phyloP scores from a whole-genome alignment of 2,329 filamentous ascomycete genomes.

The Paramyrothecium sp. region DNA sequence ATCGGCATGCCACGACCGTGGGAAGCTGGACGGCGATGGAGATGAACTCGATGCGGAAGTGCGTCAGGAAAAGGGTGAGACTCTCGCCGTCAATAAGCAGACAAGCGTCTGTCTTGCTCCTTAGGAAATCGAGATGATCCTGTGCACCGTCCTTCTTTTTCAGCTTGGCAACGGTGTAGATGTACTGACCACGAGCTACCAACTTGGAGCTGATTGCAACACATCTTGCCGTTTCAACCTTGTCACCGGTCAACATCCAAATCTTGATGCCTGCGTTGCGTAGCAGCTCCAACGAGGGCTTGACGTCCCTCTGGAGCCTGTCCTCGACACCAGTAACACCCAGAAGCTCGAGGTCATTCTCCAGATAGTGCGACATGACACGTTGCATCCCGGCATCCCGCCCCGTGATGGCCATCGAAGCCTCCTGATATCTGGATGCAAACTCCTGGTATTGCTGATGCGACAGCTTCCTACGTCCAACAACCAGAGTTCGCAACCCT shows the following conservation, averaged over 20 bases:
- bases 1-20: conserved; percentile 92
- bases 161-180: conserved; percentile 87
- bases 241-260: conserved; percentile 99
- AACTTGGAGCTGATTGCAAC: conserved; percentile 94
- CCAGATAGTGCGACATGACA: conserved; percentile 77
- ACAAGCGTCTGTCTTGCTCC: conserved; percentile 82
- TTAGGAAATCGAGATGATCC: conserved; percentile 84
- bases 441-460: conserved; percentile 80
- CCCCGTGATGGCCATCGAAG: conserved; percentile 74
- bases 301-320: conserved; percentile 93
- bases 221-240: conserved; percentile 95
- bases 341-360: conserved; percentile 84
- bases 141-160: conserved; percentile 82
- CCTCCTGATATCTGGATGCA: conserved; percentile 69
- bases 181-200: conserved; percentile 89
- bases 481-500: conserved; percentile 87
- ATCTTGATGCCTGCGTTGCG: conserved; percentile 98
- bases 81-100: conserved; percentile 95
- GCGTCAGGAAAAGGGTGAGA: conserved; percentile 75
- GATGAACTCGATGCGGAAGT: conserved; percentile 85
- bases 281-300: conserved; percentile 88
- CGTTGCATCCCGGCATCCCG: conserved; percentile 80
- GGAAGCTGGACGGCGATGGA: conserved; percentile 83
- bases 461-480: conserved; percentile 87
- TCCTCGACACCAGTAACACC: conserved; percentile 99